phyloP scores from a whole-genome alignment of 495 filamentous ascomycete genomes.

The Parathielavia appendiculata region DNA sequence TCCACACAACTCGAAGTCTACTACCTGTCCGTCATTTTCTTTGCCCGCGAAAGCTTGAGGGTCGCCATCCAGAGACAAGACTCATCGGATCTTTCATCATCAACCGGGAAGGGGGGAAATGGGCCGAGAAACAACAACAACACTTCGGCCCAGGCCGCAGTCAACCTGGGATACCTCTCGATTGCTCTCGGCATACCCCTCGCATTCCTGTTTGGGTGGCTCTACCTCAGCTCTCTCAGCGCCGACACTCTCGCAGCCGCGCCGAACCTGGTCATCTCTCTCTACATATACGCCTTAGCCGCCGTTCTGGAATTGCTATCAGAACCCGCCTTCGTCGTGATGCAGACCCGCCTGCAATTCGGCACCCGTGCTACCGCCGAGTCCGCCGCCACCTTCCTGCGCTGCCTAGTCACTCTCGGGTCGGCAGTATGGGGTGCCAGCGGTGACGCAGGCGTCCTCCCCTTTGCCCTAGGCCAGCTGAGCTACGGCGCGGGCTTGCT shows the following conservation, averaged over 20 bases:
- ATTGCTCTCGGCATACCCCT: constrained; percentile 63
- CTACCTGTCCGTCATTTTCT: constrained; percentile 81
- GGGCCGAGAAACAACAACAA: too few relatives aligned
- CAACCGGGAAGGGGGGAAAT: constrained; percentile 17
- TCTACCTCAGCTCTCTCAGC: constrained; percentile 59
- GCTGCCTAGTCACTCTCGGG: constrained; percentile 67
- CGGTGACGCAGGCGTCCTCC: constrained; percentile 58
- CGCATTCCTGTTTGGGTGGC: constrained; percentile 52
- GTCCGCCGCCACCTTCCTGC: constrained; percentile 65
- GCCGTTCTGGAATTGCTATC: constrained; percentile 72
- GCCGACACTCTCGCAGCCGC: constrained; percentile 47
- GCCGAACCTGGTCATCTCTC: constrained; percentile 56
- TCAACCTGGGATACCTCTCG: constrained; percentile 84
- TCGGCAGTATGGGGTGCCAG: constrained; percentile 54
- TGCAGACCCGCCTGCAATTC: constrained; percentile 75
- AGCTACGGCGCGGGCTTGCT: constrained; percentile 65
- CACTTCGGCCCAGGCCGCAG: constrained; percentile 54
- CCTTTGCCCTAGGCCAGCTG: constrained; percentile 86
- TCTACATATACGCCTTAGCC: constrained; percentile 68
- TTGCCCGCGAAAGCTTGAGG: constrained; percentile 81
- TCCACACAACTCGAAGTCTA: constrained; percentile 88
- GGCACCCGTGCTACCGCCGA: constrained; percentile 76
- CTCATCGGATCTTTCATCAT: constrained; percentile 1
- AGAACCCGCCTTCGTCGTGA: constrained; percentile 80
- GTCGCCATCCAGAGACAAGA: constrained; percentile 80